Percentiles rank a stretch among this genome's conserved stretches.
Conservation (phyloP, 1,284 basidiomycete species). For the Ganoderma boninense region DNA sequence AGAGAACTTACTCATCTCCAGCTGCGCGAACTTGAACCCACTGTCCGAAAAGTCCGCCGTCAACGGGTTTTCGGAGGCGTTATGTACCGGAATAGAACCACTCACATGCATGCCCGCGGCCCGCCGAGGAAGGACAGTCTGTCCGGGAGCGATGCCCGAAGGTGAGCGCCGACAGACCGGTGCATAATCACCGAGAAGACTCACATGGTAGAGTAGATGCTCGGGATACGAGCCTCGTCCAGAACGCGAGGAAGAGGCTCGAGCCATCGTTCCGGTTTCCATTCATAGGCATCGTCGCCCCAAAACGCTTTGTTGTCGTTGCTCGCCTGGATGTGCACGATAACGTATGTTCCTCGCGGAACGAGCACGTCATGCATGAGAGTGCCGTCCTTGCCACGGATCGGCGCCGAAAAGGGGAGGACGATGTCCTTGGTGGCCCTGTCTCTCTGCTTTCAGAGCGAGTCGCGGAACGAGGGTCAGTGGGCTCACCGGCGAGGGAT, state of each 20-base stretch:
- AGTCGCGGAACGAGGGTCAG: not conserved
- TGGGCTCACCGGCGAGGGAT: slow-evolving; percentile 2
- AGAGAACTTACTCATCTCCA: slow-evolving; percentile 44
- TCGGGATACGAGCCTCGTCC: slow-evolving; percentile 28
- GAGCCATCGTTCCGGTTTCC: slow-evolving; percentile 37
- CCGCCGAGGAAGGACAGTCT: slow-evolving; percentile 47
- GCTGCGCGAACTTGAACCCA: slow-evolving; percentile 45
- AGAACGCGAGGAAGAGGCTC: slow-evolving; percentile 16
- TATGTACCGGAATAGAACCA: not conserved
- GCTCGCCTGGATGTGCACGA: slow-evolving; percentile 28
- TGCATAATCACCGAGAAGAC: not conserved
- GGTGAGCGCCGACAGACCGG: too few relatives aligned
- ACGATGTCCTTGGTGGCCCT: slow-evolving; percentile 23
- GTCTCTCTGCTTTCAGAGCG: not conserved
- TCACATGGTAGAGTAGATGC: slow-evolving; percentile 32
- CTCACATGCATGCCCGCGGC: slow-evolving; percentile 44
- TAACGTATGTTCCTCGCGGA: slow-evolving; percentile 21
- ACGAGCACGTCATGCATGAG: slow-evolving; percentile 28
- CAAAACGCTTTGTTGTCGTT: slow-evolving; percentile 31
- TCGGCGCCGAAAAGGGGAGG: slow-evolving; percentile 27
- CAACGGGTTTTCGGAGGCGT: not conserved
- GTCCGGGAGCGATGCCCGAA: not conserved
- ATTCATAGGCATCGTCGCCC: slow-evolving; percentile 35
- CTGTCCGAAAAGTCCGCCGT: slow-evolving; percentile 22
- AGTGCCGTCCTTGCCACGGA: slow-evolving; percentile 24